These are phyloP conservation scores for Daedaleopsis sinensis DNA, from an alignment of 768 basidiomycete genomes.

Conservation along the genomic window DNA sequence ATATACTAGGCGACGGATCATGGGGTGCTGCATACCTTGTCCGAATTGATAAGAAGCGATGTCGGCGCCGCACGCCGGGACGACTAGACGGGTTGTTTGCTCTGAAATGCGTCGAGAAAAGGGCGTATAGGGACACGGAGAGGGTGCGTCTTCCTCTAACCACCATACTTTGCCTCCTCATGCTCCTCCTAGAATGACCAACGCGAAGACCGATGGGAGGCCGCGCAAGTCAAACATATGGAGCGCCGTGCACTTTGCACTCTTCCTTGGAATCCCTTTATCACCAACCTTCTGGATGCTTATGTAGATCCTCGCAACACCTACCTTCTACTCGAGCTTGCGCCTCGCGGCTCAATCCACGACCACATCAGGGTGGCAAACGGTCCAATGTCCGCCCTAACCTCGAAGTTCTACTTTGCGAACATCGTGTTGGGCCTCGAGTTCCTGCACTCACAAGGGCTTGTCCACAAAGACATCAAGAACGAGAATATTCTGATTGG, in stretches of 20 bases:
- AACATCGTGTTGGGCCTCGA: constrained; percentile 55
- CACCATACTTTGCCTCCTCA: neutral
- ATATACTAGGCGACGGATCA: constrained; percentile 41
- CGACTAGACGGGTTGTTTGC: constrained; percentile 45
- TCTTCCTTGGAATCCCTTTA: constrained; percentile 58
- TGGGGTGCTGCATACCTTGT: constrained; percentile 48
- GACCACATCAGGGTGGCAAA: constrained; percentile 34
- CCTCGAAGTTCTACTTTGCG: constrained; percentile 53
- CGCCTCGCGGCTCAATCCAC: constrained; percentile 47
- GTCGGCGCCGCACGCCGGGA: constrained; percentile 38
- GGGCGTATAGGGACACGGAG: constrained; percentile 36
- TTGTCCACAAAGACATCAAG: constrained; percentile 60
- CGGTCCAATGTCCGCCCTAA: constrained; percentile 35
- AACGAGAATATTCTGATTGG: constrained; percentile 61
- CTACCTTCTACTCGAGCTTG: constrained; percentile 55
- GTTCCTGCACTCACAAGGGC: constrained; percentile 46
- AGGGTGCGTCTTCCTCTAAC: constrained; percentile 24
- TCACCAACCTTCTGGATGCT: constrained; percentile 46
- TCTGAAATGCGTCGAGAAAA: constrained; percentile 46
- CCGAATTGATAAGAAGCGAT: constrained; percentile 33
- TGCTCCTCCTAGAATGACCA: constrained; percentile 8
- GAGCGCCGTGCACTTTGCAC: constrained; percentile 46
- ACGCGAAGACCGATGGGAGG: neutral
- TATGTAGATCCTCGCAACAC: constrained; percentile 51
- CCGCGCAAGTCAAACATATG: constrained; percentile 24